Evolutionary conservation across 345 rosid species (phyloP).

Genomic region (Microthlaspi erraticum): DNA sequence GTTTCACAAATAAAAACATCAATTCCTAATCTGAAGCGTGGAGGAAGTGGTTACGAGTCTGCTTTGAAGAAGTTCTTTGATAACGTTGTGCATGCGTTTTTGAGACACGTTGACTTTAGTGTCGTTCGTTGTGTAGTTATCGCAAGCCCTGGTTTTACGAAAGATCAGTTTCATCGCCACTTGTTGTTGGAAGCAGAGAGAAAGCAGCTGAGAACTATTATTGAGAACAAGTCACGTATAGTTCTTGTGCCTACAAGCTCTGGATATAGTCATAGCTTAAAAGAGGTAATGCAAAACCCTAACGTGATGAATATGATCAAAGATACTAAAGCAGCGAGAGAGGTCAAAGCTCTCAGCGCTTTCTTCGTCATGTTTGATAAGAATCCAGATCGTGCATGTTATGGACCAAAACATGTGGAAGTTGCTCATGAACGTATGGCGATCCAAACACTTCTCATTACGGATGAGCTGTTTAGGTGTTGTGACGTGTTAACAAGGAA

Average conservation of each 20-base stretch:
- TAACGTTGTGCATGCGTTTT: constrained; percentile 88
- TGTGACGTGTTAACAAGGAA: constrained; percentile 72
- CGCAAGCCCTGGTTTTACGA: constrained; percentile 98
- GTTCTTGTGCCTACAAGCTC: constrained; percentile 85
- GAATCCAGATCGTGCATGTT: constrained; percentile 89
- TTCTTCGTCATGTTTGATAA: constrained; percentile 68
- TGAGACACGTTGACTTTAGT: constrained; percentile 84
- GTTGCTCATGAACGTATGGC: constrained; percentile 97
- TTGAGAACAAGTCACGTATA: constrained; percentile 87
- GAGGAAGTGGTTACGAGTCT: constrained; percentile 92
- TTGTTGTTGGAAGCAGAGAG: constrained; percentile 93
- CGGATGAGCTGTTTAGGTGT: constrained; percentile 96
- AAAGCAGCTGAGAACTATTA: constrained; percentile 78
- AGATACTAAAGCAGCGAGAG: constrained; percentile 96
- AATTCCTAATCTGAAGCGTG: too few species aligned
- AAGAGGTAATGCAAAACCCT: constrained; percentile 92
- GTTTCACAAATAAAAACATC: constrained; percentile 86
- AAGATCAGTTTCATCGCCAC: constrained; percentile 95
- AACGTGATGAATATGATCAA: constrained; percentile 87
- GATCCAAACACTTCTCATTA: constrained; percentile 90
- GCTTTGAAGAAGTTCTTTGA: constrained; percentile 87
- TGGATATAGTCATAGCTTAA: constrained; percentile 94
- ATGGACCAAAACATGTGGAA: constrained; percentile 98
- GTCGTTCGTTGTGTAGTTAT: constrained; percentile 93
- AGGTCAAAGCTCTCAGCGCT: constrained; percentile 87